phyloP scores from a whole-genome alignment of 208 protist genomes.

The Acanthamoeba polyphaga region DNA sequence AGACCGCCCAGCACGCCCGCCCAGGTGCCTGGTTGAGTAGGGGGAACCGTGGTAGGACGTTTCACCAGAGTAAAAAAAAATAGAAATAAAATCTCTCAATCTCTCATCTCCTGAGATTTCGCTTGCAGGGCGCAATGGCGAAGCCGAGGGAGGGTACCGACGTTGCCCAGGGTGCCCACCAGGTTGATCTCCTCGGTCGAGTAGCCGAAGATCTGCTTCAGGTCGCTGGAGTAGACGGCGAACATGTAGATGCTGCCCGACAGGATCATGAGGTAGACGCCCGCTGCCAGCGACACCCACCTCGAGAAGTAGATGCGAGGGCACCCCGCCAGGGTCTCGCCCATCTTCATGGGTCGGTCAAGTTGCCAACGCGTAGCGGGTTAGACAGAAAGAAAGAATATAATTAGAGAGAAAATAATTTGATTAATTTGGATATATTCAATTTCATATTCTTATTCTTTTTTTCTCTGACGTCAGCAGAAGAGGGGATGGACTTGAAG shows the following conservation, averaged over 20 bases:
- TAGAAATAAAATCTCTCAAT: not conserved
- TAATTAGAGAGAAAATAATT: too few species aligned
- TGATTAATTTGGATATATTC: too few species aligned
- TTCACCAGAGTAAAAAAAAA: not conserved
- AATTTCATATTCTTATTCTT: too few species aligned
- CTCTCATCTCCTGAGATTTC: not conserved
- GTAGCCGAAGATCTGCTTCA: constrained; percentile 54
- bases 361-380: not conserved
- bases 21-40: not conserved
- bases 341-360: not conserved
- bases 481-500: too few species aligned
- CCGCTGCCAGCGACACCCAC: constrained; percentile 22
- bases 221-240: constrained; percentile 34
- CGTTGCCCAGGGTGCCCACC: constrained; percentile 9
- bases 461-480: too few species aligned
- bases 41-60: not conserved
- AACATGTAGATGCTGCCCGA: constrained; percentile 40
- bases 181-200: constrained; percentile 45
- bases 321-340: not conserved
- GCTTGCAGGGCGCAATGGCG: not conserved
- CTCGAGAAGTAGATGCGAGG: not conserved
- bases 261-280: constrained; percentile 31
- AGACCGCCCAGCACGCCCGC: constrained; percentile 3
- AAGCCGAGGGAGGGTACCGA: not conserved
- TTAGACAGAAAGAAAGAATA: not conserved